Conservation (phyloP, 2,329 filamentous ascomycete genomes). For the Cladosporium sp. region DNA sequence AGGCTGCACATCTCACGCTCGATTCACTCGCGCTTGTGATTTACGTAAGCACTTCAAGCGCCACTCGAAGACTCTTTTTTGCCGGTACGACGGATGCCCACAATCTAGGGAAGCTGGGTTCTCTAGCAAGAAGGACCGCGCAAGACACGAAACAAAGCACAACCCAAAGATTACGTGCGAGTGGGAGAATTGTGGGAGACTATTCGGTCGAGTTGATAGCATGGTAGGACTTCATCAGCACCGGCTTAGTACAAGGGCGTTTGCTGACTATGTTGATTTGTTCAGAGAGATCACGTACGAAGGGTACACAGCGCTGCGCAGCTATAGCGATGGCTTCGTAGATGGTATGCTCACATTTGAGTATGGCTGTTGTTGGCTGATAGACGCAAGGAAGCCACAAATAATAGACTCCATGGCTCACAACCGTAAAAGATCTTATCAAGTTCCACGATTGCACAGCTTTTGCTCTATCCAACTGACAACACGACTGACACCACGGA, state of each 20-base stretch:
- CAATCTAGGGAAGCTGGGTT: constrained; percentile 59
- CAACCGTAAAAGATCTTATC: too few species aligned
- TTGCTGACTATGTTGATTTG: constrained; percentile 9
- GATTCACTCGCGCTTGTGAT: constrained; percentile 61
- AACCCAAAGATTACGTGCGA: constrained; percentile 60
- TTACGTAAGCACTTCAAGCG: constrained; percentile 63
- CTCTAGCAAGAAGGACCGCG: constrained; percentile 63
- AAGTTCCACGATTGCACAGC: too few species aligned
- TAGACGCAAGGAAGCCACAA: background rate
- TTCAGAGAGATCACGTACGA: constrained; percentile 29
- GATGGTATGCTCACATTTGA: background rate
- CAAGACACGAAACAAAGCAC: constrained; percentile 63
- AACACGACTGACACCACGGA: too few species aligned
- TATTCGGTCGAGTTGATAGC: constrained; percentile 63
- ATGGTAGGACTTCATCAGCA: constrained; percentile 49
- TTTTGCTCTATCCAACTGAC: too few species aligned
- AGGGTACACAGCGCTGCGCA: constrained; percentile 25
- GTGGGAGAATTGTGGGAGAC: constrained; percentile 57
- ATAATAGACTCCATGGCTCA: too few species aligned
- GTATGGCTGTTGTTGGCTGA: background rate
- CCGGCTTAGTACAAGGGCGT: background rate
- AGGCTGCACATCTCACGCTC: constrained; percentile 58
- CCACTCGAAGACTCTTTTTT: constrained; percentile 62
- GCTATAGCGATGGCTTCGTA: background rate
- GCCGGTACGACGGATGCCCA: constrained; percentile 59